Evolutionary conservation across 345 rosid genomes (phyloP), one percentile per base, ranked within the genome.

Genomic region (Salix viminalis): DNA sequence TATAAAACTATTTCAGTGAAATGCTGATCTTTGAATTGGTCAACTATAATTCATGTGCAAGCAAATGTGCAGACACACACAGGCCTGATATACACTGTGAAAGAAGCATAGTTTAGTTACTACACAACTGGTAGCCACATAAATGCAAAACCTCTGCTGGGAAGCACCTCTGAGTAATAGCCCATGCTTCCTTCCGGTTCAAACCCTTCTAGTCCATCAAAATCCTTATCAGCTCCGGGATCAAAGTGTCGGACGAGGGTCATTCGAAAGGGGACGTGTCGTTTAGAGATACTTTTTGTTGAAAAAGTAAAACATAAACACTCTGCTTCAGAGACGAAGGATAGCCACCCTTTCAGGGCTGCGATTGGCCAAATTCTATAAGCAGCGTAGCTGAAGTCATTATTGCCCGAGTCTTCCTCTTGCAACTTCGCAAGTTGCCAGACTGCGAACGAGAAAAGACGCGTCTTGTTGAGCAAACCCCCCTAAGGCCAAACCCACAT

Each of bases 231-330:
- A 88, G 84, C 72, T 86, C 87, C 1, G 84, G 88, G n/a, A 86
- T 84, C 87, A 86, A 56, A 86, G 84, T 28, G 87, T 85, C 37
- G 90, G 91, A 77, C 82, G 87, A 77, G 91, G 85, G 61, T 86
- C 91, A 58, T 88, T 30, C 32, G 32, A 30, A 30, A 30, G 32
- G 32, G 32, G 32, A 30, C 32, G 32, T 30, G 32, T 30, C 32
- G 32, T 30, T 30, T 30, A 30, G 32, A 30, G 32, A 30, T 30
- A 30, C 32, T 30, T 30, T 2, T 30, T 30, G 32, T 30, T 30
- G 32, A 30, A 30, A 30, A 30, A 30, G 32, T 30, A 30, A 30
- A 30, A 30, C 44, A 41, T 7, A 41, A 9, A 41, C 44, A 41
- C 44, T 41, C 44, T 41, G 10, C 36, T 34, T 34, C 36, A 34